Evolutionary conservation across 228 moss, liverwort and hornwort genomes (phyloP).

Genomic region (Sphagnum magellanicum): DNA sequence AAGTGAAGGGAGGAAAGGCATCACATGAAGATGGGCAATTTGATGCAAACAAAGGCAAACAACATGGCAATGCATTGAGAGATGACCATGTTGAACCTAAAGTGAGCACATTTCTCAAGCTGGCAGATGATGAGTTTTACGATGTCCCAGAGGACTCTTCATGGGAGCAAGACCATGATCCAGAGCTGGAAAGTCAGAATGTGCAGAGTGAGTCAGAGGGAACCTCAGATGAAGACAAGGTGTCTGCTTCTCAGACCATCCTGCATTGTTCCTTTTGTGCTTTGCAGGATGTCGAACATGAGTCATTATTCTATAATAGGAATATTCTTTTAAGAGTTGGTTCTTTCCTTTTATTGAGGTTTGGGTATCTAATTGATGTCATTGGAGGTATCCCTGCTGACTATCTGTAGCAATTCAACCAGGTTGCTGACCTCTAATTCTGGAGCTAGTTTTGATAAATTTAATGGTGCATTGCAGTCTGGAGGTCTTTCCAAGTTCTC

Average conservation of each 20-base stretch:
- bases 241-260: not conserved
- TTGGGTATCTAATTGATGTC: no score
- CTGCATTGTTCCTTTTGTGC: not conserved
- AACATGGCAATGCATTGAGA: slow-evolving; percentile 6
- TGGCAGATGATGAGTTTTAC: slow-evolving; percentile 56
- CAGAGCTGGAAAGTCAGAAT: slow-evolving; percentile 12
- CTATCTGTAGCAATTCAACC: no score
- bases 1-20: slow-evolving; percentile 12
- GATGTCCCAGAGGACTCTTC: slow-evolving; percentile 49
- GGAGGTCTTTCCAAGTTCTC: slow-evolving; percentile 59
- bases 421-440: no score
- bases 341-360: no score
- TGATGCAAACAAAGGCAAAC: slow-evolving; percentile 13
- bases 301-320: no score
- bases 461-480: slow-evolving; percentile 24
- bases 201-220: slow-evolving; percentile 27
- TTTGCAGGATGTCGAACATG: no score
- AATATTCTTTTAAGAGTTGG: no score
- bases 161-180: slow-evolving; percentile 30
- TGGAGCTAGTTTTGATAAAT: no score
- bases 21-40: not conserved
- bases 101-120: slow-evolving; percentile 43
- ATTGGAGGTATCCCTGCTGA: no score
- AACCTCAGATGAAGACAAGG: slow-evolving; percentile 53
- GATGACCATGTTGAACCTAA: not conserved